These are phyloP conservation scores for Agrocybe praecox DNA, from an alignment of 768 basidiomycete species.

Conservation along the genomic window DNA sequence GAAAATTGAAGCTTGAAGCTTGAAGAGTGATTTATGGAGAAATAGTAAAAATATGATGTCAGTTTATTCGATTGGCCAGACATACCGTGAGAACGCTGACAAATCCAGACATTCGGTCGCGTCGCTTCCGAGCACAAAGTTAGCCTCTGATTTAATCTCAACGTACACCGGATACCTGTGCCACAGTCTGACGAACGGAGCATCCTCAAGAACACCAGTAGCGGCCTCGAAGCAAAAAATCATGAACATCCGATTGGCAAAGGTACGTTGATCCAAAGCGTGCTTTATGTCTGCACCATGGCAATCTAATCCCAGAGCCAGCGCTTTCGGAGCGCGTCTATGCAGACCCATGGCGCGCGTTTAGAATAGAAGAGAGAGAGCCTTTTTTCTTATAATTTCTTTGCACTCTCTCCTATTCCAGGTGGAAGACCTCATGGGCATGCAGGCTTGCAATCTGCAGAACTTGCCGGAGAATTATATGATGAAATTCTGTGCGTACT, in stretches of 20 bases:
- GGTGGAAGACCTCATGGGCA: conserved; percentile 87
- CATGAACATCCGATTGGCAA: conserved; percentile 58
- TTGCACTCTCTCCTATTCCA: conserved; percentile 32
- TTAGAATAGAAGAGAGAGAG: conserved; percentile 6
- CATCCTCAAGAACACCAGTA: too few species aligned
- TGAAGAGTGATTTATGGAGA: too few species aligned
- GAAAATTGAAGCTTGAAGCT: too few species aligned
- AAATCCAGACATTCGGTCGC: too few species aligned
- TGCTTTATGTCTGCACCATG: conserved; percentile 9
- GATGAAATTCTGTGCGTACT: conserved; percentile 70
- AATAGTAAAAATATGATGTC: too few species aligned
- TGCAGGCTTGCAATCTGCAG: conserved; percentile 93
- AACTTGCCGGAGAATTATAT: conserved; percentile 93
- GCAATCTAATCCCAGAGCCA: conserved; percentile 17
- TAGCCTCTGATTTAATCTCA: too few species aligned
- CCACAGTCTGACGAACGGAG: too few species aligned
- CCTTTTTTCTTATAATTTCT: conserved; percentile 9
- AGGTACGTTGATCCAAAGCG: conserved; percentile 28
- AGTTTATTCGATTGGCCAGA: too few species aligned
- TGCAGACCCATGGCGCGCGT: not conserved
- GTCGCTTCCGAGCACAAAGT: too few species aligned
- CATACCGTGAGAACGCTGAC: too few species aligned
- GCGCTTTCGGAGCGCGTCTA: conserved; percentile 1
- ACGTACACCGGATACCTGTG: too few species aligned
- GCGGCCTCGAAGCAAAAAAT: not conserved